Evolutionary conservation across 176 grass and related monocot genomes (phyloP).

Genomic region (Rhipidocladum racemiflorum): DNA sequence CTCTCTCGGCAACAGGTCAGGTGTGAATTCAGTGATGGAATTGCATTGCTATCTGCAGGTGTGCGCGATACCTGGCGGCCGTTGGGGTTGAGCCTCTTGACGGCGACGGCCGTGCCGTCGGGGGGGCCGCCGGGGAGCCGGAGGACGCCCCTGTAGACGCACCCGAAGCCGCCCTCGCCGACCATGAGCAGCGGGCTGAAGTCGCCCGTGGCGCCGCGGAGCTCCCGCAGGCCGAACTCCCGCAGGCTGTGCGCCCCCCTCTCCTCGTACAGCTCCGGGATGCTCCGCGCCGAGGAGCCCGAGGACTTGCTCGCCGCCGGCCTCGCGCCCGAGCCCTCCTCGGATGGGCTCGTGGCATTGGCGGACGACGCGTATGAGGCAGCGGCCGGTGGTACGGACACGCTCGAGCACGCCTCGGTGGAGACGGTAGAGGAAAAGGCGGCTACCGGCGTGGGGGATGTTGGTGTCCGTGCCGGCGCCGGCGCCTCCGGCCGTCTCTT

Average conservation of each 20-base stretch:
- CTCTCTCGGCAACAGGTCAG: no score
- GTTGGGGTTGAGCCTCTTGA: slow-evolving; percentile 67
- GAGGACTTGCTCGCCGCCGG: slow-evolving; percentile 43
- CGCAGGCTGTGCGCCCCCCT: slow-evolving; percentile 37
- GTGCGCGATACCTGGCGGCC: slow-evolving; percentile 41
- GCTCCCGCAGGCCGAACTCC: slow-evolving; percentile 55
- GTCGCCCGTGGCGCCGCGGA: slow-evolving; percentile 49
- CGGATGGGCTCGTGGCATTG: slow-evolving; percentile 23
- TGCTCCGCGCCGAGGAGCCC: slow-evolving; percentile 42
- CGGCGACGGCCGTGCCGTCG: slow-evolving; percentile 39
- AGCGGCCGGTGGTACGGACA: background rate
- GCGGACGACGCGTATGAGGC: background rate
- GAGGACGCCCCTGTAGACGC: slow-evolving; percentile 59
- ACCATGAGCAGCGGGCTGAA: slow-evolving; percentile 68
- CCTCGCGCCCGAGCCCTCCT: slow-evolving; percentile 10
- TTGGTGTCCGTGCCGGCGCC: background rate
- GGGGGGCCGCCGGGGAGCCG: slow-evolving; percentile 24
- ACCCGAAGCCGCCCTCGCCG: slow-evolving; percentile 70
- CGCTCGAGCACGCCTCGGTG: background rate
- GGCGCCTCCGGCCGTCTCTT: background rate
- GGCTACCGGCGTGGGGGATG: background rate
- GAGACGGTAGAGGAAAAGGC: background rate
- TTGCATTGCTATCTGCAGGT: background rate
- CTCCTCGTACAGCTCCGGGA: slow-evolving; percentile 53
- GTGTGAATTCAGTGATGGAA: background rate